Percentiles rank a stretch among this genome's conserved stretches.
These are phyloP conservation scores for Posidonia australis DNA, from an alignment of 106 monocot species.

Conservation along the genomic window DNA sequence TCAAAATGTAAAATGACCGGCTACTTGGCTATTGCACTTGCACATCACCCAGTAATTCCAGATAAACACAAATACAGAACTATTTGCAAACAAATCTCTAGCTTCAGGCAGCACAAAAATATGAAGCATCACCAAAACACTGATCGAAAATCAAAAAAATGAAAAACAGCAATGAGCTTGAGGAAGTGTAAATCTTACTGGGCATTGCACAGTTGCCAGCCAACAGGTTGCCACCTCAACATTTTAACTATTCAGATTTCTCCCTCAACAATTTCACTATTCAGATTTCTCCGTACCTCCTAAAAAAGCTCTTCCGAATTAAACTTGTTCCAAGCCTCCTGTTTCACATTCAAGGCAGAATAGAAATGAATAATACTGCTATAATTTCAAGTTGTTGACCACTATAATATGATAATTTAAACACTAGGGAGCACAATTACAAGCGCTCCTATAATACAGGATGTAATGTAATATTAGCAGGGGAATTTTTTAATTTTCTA, in stretches of 20 bases:
- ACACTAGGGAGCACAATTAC: too few relatives aligned
- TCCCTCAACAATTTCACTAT: background rate
- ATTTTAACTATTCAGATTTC: too few relatives aligned
- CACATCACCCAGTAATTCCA: background rate
- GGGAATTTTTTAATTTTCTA: too few relatives aligned
- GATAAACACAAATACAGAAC: slow-evolving; percentile 1
- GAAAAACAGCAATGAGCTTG: background rate
- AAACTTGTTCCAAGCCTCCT: slow-evolving; percentile 29
- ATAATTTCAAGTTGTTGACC: background rate
- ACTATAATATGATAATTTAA: too few relatives aligned
- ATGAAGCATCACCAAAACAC: background rate
- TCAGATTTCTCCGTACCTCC: background rate
- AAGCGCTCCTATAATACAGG: too few relatives aligned
- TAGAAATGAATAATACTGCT: background rate
- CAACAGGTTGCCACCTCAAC: too few relatives aligned
- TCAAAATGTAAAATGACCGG: background rate
- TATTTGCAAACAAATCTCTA: background rate
- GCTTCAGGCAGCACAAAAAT: background rate
- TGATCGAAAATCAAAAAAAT: background rate
- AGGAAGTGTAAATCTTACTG: background rate
- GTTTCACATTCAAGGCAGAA: slow-evolving; percentile 10
- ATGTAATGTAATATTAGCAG: too few relatives aligned
- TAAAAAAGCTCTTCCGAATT: slow-evolving; percentile 27
- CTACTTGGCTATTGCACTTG: background rate
- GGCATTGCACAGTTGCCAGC: background rate